Base-by-base conservation (phyloP, 1,139 yeast species). In the Candida sanyaensis region DNA sequence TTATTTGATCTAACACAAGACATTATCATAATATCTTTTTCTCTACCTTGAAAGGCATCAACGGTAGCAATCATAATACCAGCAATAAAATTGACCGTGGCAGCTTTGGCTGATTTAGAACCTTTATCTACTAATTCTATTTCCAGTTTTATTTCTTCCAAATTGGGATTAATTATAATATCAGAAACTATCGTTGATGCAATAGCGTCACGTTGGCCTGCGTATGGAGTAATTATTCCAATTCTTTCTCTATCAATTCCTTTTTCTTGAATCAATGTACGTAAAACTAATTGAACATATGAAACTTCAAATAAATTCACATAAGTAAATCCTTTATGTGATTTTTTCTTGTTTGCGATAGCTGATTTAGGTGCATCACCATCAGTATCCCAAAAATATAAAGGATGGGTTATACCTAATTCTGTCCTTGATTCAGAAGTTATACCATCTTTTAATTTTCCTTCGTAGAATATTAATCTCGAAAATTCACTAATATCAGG, bases 41-140 rank as follows among this genome's bases (percentile, higher is more conserved):
- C 88, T 58, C 86, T 76, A 29, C 88, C 87, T 62, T 83, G 88
- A 69, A 81, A 83, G 0, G 87, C 86, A 61, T 83, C 87, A 42
- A 83, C 78, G 0, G 86, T 80, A 1, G 90, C 88, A 47, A 85
- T 77, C 77, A 83, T 80, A n/a, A 85, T 77, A 26, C 79, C 86
- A 37, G 84, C 80, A 44, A 85, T 83, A 33, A 78, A 75, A 58
- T 84, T 37, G 23, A 27, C 31, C 6, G 85, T 23, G 6, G 38
- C 38, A 10, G 8, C 52, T 69, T 68, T 42, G 78, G 65, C 56
- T 80, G 84, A 6, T 23, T 21, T 36, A 5, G 11, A 4, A 6
- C 28, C 7, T 17, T 21, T 17, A 12, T 37, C 31, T 53, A 80
- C 85, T 48, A 81, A 74, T 55, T 81, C 87, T 13, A 74, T 69